Conservation (phyloP, 2,329 filamentous ascomycete genomes). For the Pyricularia sp. region DNA sequence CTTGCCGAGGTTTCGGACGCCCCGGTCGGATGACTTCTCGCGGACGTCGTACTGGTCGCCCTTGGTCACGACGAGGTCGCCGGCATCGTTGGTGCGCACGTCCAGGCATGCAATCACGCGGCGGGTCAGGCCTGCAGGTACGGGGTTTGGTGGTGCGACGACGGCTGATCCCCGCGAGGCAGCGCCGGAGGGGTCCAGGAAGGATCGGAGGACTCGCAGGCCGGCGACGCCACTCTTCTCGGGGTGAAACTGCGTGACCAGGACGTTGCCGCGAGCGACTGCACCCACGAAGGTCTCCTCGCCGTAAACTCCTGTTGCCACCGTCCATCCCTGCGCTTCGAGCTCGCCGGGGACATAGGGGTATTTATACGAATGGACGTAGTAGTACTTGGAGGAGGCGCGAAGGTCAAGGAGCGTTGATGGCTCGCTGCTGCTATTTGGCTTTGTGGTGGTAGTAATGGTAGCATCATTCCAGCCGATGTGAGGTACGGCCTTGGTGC, state of each 20-base stretch:
- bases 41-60: conserved; percentile 98
- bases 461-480: conserved; percentile 97
- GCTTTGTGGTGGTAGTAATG: conserved; percentile 26
- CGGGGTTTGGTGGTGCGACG: conserved; percentile 7
- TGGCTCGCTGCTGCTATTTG: conserved; percentile 15
- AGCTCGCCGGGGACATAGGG: conserved; percentile 65
- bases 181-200: conserved; percentile 63
- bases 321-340: conserved; percentile 76
- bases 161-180: conserved; percentile 32
- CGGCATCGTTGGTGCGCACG: conserved; percentile 86
- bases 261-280: conserved; percentile 73
- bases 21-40: conserved; percentile 61
- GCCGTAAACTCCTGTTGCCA: conserved; percentile 86
- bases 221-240: conserved; percentile 94
- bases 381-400: conserved; percentile 91
- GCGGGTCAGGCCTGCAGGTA: conserved; percentile 62
- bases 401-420: conserved; percentile 65
- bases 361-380: conserved; percentile 89
- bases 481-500: conserved; percentile 85
- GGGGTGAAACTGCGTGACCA: conserved; percentile 94
- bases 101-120: conserved; percentile 94
- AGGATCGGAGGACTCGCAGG: conserved; percentile 73
- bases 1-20: conserved; percentile 90
- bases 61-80: conserved; percentile 95
- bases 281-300: conserved; percentile 86